Base-by-base conservation (phyloP, 805 yeast species). In the Nakazawaea wickerhamii region DNA sequence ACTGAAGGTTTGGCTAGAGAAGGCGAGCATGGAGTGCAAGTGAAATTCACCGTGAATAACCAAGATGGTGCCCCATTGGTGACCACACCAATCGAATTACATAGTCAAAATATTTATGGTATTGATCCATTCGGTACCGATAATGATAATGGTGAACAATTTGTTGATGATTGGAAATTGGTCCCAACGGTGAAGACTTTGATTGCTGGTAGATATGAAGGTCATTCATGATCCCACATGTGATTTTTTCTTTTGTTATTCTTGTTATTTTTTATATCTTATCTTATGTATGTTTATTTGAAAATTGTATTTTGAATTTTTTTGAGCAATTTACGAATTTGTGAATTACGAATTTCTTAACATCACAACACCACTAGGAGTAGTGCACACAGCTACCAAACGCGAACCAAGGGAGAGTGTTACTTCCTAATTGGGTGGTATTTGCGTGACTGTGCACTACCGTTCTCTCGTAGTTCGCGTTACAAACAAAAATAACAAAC, bases 1-100 rank as follows among this genome's bases (percentile, higher is more conserved):
- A 91, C 96, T 3, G 76, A 75, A 31, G 83, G 84, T 4, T 58
- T 62, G 31, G 95, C 84, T 6, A 62, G 63, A n/a, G 96, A 88
- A 61, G 71, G 82, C 18, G 79, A 78, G 13, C 69, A 79, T 23
- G 96, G 96, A 31, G 78, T 87, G 39, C 83, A 79, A 53, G 64
- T 84, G 34, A 77, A 81, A 58, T 85, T 83, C 55, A 63, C 70
- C n/a, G 60, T 76, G 23, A 58, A 59, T 38, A 62, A 63, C 43
- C 64, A 59, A 47, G 61, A 64, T 25, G 72, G 80, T 28, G 72
- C 73, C 25, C 57, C 61, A 26, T 59, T 69, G 22, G 76, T 76
- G 7, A 53, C 61, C 17, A 61, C 71, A 30, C 58, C 65, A 22
- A 58, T 80, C 35, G 49, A 51, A 20, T 57, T 59, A 18, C 48